Evolutionary conservation across 1,284 basidiomycete species (phyloP).

Genomic region (Fomitopsis schrenkii): DNA sequence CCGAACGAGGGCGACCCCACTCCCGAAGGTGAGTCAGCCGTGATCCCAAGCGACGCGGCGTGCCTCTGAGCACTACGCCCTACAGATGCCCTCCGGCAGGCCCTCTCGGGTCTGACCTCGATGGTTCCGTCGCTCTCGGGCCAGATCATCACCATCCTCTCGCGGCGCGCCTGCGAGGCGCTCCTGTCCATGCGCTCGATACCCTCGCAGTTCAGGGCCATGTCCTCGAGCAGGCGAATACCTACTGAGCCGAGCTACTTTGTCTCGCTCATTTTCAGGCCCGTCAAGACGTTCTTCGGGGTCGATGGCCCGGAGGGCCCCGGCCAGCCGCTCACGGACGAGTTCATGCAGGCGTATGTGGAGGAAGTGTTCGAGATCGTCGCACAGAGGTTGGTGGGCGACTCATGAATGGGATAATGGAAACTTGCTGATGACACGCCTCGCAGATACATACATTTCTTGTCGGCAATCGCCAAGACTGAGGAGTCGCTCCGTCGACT

Average conservation of each 20-base stretch:
- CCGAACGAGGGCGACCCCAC: constrained; percentile 32
- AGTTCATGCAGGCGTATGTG: constrained; percentile 52
- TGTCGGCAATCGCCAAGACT: constrained; percentile 84
- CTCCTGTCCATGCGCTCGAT: constrained; percentile 86
- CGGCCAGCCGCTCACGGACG: constrained; percentile 53
- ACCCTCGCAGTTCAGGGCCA: constrained; percentile 81
- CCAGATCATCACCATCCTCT: constrained; percentile 71
- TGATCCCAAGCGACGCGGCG: too few species aligned
- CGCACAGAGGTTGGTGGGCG: constrained; percentile 50
- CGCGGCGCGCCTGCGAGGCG: constrained; percentile 78
- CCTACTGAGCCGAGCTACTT: constrained; percentile 84
- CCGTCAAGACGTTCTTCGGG: constrained; percentile 77
- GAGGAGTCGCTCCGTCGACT: constrained; percentile 83
- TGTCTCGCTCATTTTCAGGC: constrained; percentile 75
- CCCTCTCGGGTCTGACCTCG: constrained; percentile 43
- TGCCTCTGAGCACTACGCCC: not conserved
- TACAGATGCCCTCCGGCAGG: constrained; percentile 54
- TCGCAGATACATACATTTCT: constrained; percentile 59
- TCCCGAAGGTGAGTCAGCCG: constrained; percentile 45
- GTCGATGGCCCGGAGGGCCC: constrained; percentile 50
- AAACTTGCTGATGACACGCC: not conserved
- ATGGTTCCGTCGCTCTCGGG: constrained; percentile 52
- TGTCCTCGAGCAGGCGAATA: constrained; percentile 61
- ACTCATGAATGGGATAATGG: not conserved
- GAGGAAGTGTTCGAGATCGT: constrained; percentile 73